Conservation (phyloP, 1,139 yeast genomes). For the Candida sojae region DNA sequence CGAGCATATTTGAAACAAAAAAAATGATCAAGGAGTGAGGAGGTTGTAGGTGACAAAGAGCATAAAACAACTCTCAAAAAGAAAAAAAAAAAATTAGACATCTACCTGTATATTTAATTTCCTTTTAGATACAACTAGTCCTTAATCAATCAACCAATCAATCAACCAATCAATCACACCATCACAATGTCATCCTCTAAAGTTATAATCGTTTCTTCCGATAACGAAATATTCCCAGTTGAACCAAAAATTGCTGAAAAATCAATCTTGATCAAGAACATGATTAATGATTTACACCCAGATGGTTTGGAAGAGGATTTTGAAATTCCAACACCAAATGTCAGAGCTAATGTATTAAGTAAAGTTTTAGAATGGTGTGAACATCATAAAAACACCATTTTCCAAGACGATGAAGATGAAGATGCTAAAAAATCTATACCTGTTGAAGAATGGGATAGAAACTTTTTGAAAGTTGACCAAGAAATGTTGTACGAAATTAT, state of each 20-base stretch:
- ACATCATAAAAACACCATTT: slow-evolving; percentile 84
- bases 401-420: slow-evolving; percentile 74
- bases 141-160: not conserved
- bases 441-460: slow-evolving; percentile 95
- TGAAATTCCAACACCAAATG: slow-evolving; percentile 92
- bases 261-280: slow-evolving; percentile 83
- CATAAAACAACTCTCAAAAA: no score
- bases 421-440: slow-evolving; percentile 84
- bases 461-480: slow-evolving; percentile 93
- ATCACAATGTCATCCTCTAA: slow-evolving; percentile 32
- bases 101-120: not conserved
- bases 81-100: not conserved
- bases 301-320: slow-evolving; percentile 63
- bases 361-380: slow-evolving; percentile 97
- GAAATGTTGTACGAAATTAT: slow-evolving; percentile 98
- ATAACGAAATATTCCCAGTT: slow-evolving; percentile 70
- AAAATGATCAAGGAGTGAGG: not conserved
- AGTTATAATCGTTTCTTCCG: slow-evolving; percentile 69
- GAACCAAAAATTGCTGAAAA: slow-evolving; percentile 89
- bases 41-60: not conserved
- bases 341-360: slow-evolving; percentile 80
- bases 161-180: slow-evolving; percentile 5
- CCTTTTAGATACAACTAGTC: no score
- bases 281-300: slow-evolving; percentile 79
- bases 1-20: not conserved